Conservation (phyloP, 2,329 filamentous ascomycete genomes). For the Aspergillus jensenii region DNA sequence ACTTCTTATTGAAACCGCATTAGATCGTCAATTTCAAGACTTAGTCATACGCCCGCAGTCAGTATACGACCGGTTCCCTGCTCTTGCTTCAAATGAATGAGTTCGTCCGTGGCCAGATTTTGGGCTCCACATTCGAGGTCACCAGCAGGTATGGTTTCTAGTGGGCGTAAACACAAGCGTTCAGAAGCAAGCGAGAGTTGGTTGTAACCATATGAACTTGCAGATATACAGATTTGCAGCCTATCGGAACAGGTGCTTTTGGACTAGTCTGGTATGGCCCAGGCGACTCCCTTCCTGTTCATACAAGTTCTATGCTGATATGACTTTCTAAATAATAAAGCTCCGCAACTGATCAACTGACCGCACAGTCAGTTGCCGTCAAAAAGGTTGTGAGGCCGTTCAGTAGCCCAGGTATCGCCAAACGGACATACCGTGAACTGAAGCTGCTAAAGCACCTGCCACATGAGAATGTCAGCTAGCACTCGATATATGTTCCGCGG, state of each 20-base stretch:
- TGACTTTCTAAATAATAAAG: slow-evolving; percentile 46
- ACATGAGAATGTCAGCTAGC: slow-evolving; percentile 80
- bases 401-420: slow-evolving; percentile 96
- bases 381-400: slow-evolving; percentile 99
- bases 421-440: slow-evolving; percentile 94
- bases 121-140: slow-evolving; percentile 99
- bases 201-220: slow-evolving; percentile 24
- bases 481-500: not conserved
- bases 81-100: slow-evolving; percentile 89
- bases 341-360: slow-evolving; percentile 96
- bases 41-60: too few species aligned
- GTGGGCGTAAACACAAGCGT: too few species aligned
- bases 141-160: slow-evolving; percentile 76
- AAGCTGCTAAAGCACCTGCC: slow-evolving; percentile 95
- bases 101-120: slow-evolving; percentile 98
- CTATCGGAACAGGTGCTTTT: slow-evolving; percentile 98
- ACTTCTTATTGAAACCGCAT: too few species aligned
- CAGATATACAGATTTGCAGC: slow-evolving; percentile 96
- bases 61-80: slow-evolving; percentile 14
- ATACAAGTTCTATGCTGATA: slow-evolving; percentile 14
- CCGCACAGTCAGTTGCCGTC: slow-evolving; percentile 91
- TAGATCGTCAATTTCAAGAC: too few species aligned
- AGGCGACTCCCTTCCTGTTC: slow-evolving; percentile 5
- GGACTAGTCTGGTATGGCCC: slow-evolving; percentile 85
- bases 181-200: too few species aligned